These are phyloP conservation scores for Alternaria sp. DNA, from an alignment of 2,329 filamentous ascomycete genomes.

Conservation along the genomic window DNA sequence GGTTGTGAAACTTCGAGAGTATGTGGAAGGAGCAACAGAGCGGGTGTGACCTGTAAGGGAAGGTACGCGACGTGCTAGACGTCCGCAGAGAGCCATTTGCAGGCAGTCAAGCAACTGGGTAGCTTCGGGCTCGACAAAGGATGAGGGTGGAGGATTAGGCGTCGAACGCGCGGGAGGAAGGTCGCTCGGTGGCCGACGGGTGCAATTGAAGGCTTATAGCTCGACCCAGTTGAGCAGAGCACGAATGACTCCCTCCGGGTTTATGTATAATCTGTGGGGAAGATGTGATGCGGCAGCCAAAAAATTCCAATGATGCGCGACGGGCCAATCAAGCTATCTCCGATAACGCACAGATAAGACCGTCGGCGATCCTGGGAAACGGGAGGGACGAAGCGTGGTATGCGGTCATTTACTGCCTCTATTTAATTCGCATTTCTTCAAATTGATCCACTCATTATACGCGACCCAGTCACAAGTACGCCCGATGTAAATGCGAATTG, in stretches of 20 bases:
- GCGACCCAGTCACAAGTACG: not conserved
- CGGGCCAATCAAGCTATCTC: constrained; percentile 36
- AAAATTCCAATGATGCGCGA: constrained; percentile 39
- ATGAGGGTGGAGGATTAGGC: constrained; percentile 15
- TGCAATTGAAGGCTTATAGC: constrained; percentile 42
- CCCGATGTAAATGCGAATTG: not conserved
- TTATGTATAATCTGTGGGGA: constrained; percentile 41
- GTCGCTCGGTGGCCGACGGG: constrained; percentile 24
- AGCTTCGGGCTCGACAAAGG: constrained; percentile 42
- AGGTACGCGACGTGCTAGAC: constrained; percentile 50
- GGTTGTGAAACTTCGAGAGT: constrained; percentile 42
- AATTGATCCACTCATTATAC: not conserved
- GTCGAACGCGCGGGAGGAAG: constrained; percentile 24
- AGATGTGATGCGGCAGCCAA: constrained; percentile 35
- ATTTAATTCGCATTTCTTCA: not conserved
- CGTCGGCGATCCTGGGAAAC: constrained; percentile 19
- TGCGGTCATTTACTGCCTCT: not conserved
- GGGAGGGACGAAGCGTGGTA: not conserved
- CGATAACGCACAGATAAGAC: constrained; percentile 41
- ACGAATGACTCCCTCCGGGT: constrained; percentile 34
- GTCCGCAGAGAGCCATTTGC: constrained; percentile 51
- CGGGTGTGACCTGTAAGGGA: constrained; percentile 43
- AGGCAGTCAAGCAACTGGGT: constrained; percentile 38
- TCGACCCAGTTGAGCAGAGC: constrained; percentile 36
- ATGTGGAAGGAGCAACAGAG: constrained; percentile 34